A percentile compares a stretch with the other conserved stretches of the same genome.
Conservation (phyloP, 192 early-diverging fungal species). For the Backusella tuberculispora region DNA sequence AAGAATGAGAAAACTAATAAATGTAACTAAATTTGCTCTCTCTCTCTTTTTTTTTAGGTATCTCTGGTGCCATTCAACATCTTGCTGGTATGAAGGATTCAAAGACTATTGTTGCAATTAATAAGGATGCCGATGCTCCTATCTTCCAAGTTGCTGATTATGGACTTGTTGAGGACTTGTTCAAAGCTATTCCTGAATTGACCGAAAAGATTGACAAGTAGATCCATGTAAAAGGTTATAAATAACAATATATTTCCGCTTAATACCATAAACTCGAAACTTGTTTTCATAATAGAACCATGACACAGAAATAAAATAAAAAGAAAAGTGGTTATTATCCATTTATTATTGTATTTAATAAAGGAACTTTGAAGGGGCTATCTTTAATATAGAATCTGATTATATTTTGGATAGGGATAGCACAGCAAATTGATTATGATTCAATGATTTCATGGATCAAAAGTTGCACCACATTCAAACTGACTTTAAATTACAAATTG, state of each 20-base stretch:
- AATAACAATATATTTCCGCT: background rate
- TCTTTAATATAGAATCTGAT: background rate
- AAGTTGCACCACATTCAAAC: background rate
- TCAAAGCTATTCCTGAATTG: constrained; percentile 90
- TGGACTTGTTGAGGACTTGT: constrained; percentile 94
- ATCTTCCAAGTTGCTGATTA: constrained; percentile 99
- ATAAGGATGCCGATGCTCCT: constrained; percentile 97
- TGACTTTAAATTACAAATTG: background rate
- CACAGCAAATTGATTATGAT: background rate
- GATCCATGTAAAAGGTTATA: background rate
- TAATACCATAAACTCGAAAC: constrained; percentile 3
- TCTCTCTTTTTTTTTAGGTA: constrained; percentile 40
- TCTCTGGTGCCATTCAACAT: constrained; percentile 97
- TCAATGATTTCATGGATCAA: background rate
- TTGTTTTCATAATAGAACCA: constrained; percentile 7
- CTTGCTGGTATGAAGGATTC: constrained; percentile 99
- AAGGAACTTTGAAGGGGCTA: background rate
- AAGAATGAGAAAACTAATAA: background rate
- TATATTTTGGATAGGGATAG: background rate
- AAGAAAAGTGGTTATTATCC: background rate
- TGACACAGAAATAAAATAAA: constrained; percentile 1
- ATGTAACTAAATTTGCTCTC: background rate
- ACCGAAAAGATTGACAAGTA: constrained; percentile 68
- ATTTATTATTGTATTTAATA: background rate
- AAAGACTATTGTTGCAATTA: constrained; percentile 98